Base-by-base conservation (phyloP, 768 basidiomycete species). In the Paxillus ammoniavirescens region DNA sequence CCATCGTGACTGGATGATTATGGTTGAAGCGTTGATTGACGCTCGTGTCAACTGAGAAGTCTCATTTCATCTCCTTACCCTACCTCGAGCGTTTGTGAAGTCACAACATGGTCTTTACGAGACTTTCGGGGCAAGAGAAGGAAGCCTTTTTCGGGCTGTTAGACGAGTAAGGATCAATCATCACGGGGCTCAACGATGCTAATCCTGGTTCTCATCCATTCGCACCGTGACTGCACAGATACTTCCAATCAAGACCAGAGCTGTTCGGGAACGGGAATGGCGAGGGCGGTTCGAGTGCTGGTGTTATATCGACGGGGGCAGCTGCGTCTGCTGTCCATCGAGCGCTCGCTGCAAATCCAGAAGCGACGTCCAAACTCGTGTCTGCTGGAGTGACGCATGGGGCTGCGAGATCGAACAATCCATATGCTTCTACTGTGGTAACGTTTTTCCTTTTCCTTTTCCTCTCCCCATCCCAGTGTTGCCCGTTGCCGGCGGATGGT, bases 111-210 rank as follows among this genome's bases (percentile, higher is more conserved):
- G 86, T 86, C 40, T 92, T 92, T 63, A 66, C 87, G 51, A 85
- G 80, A 59, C 78, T 92, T 43, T 74, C 81, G 17, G 55, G 71
- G 47, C 72, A 83, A 58, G 90, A 92, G 68, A 91, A 91, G 67
- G 81, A 87, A 50, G 89, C 90, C 13, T 91, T 92, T 70, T 92
- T 92, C 64, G 76, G 79, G 30, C 78, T 92, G 21, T 74, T 92
- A 35, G 90, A 92, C 65, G 90, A 92, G 90, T 91, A 68, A 72
- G 60, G 55, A 2, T 31, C 9, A 23, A 23, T 38, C 44, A 30
- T 23, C 14, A 4, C 35, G 6, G 36, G 50, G 28, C 26, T 37
- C 46, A 54, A 51, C 41, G 49, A 45, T 31, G 31, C 31, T 31
- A 30, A 15, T 30, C 30, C 26, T n/a, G 26, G 17, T 30, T 31